These are phyloP conservation scores for Scedosporium boydii DNA, from an alignment of 2,329 filamentous ascomycete species.

Conservation along the genomic window DNA sequence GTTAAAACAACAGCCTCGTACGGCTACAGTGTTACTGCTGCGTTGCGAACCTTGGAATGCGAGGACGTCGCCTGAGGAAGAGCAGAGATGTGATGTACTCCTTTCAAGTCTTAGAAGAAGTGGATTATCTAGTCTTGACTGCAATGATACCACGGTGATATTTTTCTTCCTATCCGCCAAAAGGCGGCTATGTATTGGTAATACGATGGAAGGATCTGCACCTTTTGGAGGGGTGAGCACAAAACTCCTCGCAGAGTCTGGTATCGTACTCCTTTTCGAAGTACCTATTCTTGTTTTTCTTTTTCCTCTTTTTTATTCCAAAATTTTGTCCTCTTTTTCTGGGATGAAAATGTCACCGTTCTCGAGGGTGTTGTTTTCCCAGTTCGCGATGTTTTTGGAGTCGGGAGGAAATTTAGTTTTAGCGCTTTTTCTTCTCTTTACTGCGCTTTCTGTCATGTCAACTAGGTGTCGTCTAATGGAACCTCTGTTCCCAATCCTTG, in stretches of 20 bases:
- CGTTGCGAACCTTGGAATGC: neutral
- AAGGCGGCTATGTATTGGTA: neutral
- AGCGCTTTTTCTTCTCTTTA: neutral
- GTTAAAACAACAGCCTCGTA: neutral
- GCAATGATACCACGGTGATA: constrained; percentile 5
- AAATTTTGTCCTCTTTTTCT: too few relatives aligned
- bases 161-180: constrained; percentile 1
- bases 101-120: constrained; percentile 2
- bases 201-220: neutral
- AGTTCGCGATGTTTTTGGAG: neutral
- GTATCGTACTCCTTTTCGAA: neutral
- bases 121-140: constrained; percentile 3
- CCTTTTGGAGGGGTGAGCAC: neutral
- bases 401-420: neutral
- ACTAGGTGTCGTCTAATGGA: neutral
- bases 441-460: neutral
- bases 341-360: too few relatives aligned
- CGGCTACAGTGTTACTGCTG: neutral
- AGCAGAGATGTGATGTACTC: neutral
- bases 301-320: neutral
- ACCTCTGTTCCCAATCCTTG: neutral
- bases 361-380: neutral
- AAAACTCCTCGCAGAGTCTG: neutral
- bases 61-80: neutral
- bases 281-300: neutral